Evolutionary conservation across 305 asterid genomes (phyloP).

Genomic region (Fraxinus nigra): DNA sequence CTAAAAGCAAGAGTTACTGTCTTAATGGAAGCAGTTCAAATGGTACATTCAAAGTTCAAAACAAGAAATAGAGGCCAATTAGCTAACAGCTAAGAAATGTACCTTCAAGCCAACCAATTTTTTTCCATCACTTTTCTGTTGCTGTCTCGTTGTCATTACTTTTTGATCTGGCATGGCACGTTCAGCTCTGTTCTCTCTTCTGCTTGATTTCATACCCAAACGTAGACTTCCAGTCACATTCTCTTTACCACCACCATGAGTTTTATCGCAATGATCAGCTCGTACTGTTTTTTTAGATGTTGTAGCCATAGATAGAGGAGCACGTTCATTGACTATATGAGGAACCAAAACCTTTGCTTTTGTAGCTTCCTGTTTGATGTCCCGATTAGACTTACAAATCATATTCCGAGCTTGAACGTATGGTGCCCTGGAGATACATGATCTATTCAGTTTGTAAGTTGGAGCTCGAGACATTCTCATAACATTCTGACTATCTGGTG

Average conservation of each 20-base stretch:
- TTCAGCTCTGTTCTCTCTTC: conserved; percentile 13
- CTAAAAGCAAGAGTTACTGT: neutral
- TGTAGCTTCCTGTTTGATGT: conserved; percentile 3
- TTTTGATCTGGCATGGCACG: neutral
- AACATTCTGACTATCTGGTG: conserved; percentile 30
- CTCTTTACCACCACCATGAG: conserved; percentile 27
- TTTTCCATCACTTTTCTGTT: conserved; percentile 18
- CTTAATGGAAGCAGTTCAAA: neutral
- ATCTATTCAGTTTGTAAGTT: conserved; percentile 11
- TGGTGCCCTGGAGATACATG: conserved; percentile 5
- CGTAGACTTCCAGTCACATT: conserved; percentile 20
- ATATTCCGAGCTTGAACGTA: conserved; percentile 13
- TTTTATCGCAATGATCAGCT: conserved; percentile 3
- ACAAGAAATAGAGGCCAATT: neutral
- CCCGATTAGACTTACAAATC: conserved; percentile 5
- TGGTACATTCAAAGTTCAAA: neutral
- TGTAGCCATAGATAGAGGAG: conserved; percentile 10
- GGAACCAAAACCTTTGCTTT: conserved; percentile 23
- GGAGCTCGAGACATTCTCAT: neutral
- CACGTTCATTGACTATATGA: conserved; percentile 5
- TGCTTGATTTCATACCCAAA: conserved; percentile 16
- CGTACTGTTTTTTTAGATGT: conserved; percentile 18
- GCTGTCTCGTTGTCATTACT: conserved; percentile 15
- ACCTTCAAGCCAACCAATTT: conserved; percentile 25
- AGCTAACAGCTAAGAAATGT: conserved; percentile 11